Evolutionary conservation across 177 flowering plant genomes (phyloP).

Genomic region (Vitis hybrid): DNA sequence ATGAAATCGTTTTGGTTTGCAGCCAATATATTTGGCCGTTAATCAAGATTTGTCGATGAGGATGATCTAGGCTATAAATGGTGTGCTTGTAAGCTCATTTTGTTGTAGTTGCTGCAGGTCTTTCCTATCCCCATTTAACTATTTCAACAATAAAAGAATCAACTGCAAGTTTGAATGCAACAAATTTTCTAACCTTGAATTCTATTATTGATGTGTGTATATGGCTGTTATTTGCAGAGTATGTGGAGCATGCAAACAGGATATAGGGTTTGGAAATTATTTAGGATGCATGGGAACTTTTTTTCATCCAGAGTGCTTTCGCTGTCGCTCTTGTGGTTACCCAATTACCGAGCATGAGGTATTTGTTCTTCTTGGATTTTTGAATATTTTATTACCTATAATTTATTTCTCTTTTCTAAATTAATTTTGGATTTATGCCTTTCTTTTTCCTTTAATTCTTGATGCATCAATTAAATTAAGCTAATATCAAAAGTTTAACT

Average conservation of each 20-base stretch:
- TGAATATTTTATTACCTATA: not conserved
- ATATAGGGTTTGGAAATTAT: slow-evolving; percentile 73
- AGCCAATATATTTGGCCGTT: not conserved
- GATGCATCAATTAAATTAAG: no score
- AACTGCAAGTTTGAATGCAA: not conserved
- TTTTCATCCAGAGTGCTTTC: slow-evolving; percentile 87
- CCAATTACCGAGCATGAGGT: slow-evolving; percentile 96
- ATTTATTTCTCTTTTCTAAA: not conserved
- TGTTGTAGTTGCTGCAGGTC: not conserved
- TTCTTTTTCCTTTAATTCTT: no score
- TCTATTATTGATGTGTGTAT: slow-evolving; percentile 2
- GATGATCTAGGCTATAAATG: slow-evolving; percentile 7
- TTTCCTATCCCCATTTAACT: not conserved
- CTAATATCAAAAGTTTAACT: no score
- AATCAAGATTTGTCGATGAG: not conserved
- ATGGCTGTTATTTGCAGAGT: slow-evolving; percentile 38
- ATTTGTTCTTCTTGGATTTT: slow-evolving; percentile 8
- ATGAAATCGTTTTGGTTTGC: not conserved
- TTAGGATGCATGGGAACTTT: slow-evolving; percentile 82
- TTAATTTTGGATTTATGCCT: not conserved
- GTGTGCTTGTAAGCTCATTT: slow-evolving; percentile 5
- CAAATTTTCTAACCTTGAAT: not conserved
- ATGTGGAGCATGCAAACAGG: slow-evolving; percentile 84
- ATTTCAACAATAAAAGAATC: not conserved
- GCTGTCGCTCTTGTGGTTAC: slow-evolving; percentile 65